These are phyloP conservation scores for Grifola frondosa DNA, from an alignment of 1,284 basidiomycete genomes.

Conservation along the genomic window DNA sequence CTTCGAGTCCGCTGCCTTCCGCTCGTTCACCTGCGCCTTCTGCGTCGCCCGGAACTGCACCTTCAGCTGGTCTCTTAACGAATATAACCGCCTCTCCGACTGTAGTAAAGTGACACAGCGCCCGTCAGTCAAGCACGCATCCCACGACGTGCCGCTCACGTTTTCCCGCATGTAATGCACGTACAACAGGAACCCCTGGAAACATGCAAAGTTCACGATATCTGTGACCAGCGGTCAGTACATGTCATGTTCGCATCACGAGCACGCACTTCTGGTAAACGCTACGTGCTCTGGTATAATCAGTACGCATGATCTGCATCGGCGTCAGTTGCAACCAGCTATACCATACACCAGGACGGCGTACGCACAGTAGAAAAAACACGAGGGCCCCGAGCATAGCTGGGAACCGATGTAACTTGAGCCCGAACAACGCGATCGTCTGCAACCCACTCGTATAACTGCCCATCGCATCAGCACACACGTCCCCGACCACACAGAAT, in stretches of 20 bases:
- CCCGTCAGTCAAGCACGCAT: background rate
- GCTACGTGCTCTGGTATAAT: conserved; percentile 52
- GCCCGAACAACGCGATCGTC: conserved; percentile 75
- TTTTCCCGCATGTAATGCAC: conserved; percentile 54
- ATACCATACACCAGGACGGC: background rate
- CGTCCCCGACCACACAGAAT: background rate
- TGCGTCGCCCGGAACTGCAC: conserved; percentile 77
- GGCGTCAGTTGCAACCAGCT: background rate
- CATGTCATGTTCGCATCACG: background rate
- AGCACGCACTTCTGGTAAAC: conserved; percentile 51
- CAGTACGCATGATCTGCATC: conserved; percentile 46
- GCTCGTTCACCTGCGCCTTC: conserved; percentile 83
- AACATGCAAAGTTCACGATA: conserved; percentile 66
- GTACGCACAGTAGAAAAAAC: conserved; percentile 60
- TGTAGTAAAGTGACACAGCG: conserved; percentile 19
- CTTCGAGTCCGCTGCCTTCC: conserved; percentile 77
- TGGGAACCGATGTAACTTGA: conserved; percentile 69
- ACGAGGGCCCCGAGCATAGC: conserved; percentile 57
- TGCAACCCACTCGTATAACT: conserved; percentile 63
- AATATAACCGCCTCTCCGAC: conserved; percentile 60
- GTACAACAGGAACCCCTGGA: conserved; percentile 59
- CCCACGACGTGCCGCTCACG: conserved; percentile 30
- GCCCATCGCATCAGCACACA: conserved; percentile 2
- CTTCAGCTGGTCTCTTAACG: conserved; percentile 72
- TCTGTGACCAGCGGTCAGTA: conserved; percentile 34